Evolutionary conservation across 164 flowering plant genomes (phyloP), one percentile per base, ranked within the genome.

Genomic region (Liriodendron chinense): DNA sequence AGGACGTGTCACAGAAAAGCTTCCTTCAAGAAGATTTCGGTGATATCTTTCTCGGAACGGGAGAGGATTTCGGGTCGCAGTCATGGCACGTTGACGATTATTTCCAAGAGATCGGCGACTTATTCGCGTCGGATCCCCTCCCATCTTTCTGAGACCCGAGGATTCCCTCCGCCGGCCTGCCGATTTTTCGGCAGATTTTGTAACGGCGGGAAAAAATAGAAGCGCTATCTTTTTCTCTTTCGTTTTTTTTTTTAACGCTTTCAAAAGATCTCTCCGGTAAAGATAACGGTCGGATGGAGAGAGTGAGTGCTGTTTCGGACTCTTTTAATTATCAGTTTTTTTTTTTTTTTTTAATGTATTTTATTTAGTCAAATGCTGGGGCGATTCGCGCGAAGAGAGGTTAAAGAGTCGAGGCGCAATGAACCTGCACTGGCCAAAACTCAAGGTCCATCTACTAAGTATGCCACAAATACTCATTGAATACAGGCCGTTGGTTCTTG

Each of bases 101-200:
- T 57, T 90, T 89, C 53, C 90, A 86, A 65, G 98, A 91, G 23
- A 84, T 93, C 70, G 96, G 89, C 14, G 98, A 93, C 73, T 24
- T 93, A 47, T 91, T 92, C 70, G 85, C 83, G 71, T 82, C 86
- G 50, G 96, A 91, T 70, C 83, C 91, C 50, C 26, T 75, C 47
- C 48, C 13, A 2, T 49, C 48, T 68, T 22, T 65, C 23, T 75
- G 47, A 75, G 66, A 34, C 43, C 43, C 43, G 43, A 34, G 10
- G 53, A n/a, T 74, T 71, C 62, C 22, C 43, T 12, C n/a, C 0
- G 22, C 61, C 47, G 61, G 59, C 43, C 25, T 7, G 73, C 34
- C 73, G 43, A 50, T 21, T 21, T 53, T 13, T 12, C 47, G 69
- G 47, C 69, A 14, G 34, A 66, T 66, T 66, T 66, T 66, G 43